These are phyloP conservation scores for Exserohilum rostratum DNA, from an alignment of 2,329 filamentous ascomycete genomes.

Conservation along the genomic window DNA sequence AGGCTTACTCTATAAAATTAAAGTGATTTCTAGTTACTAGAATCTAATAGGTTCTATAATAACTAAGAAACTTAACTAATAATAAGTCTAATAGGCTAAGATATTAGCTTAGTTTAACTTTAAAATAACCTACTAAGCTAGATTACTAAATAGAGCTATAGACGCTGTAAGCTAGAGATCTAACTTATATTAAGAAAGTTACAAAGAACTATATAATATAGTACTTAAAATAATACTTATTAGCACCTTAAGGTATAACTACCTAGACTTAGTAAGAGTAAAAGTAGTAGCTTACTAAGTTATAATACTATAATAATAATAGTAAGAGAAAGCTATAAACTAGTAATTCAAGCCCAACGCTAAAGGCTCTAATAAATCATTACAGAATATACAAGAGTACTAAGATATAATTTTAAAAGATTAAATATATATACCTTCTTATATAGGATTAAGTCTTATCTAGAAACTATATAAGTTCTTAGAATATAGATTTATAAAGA, in stretches of 20 bases:
- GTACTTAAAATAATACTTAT: neutral
- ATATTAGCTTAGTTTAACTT: conserved; percentile 5
- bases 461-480: neutral
- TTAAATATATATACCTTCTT: neutral
- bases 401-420: neutral
- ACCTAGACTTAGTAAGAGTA: neutral
- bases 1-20: neutral
- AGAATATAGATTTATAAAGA: neutral
- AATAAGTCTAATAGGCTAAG: conserved; percentile 1
- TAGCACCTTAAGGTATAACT: neutral
- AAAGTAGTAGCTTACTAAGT: neutral
- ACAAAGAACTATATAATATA: neutral
- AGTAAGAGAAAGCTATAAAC: neutral
- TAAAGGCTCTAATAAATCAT: neutral
- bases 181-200: neutral
- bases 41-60: conserved; percentile 9
- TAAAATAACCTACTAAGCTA: conserved; percentile 4
- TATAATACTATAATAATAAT: neutral
- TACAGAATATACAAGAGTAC: neutral
- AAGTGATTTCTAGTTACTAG: conserved; percentile 22
- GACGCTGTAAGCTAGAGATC: neutral
- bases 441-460: neutral
- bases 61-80: conserved; percentile 3
- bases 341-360: neutral
- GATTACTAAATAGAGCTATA: neutral